phyloP scores from a whole-genome alignment of 306 rosid species.

The Elaeagnus macrophylla region DNA sequence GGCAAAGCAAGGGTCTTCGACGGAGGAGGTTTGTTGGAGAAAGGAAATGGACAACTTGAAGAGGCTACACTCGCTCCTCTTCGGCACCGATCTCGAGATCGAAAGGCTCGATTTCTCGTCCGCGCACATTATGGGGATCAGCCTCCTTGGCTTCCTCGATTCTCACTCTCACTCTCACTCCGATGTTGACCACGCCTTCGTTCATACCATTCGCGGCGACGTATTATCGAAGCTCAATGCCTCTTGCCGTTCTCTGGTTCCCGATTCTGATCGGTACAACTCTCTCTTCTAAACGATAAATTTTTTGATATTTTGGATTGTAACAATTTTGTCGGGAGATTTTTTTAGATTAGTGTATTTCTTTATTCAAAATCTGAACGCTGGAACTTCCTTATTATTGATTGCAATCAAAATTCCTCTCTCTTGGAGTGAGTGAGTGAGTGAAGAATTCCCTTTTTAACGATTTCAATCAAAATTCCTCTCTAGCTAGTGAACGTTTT shows the following conservation, averaged over 20 bases:
- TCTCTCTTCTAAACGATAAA: too few relatives aligned
- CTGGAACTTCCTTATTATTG: too few relatives aligned
- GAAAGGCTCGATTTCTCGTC: conserved; percentile 44
- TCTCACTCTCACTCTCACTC: conserved; percentile 41
- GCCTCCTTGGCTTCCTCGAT: conserved; percentile 82
- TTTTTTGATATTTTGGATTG: too few relatives aligned
- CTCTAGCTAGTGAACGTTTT: background rate
- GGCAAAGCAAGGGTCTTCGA: conserved; percentile 36
- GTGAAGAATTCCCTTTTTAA: background rate
- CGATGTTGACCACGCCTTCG: conserved; percentile 44
- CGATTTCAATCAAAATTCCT: too few relatives aligned
- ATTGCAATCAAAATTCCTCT: too few relatives aligned
- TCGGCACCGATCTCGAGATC: conserved; percentile 57
- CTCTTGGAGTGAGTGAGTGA: background rate
- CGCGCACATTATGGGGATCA: conserved; percentile 55
- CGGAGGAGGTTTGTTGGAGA: conserved; percentile 45
- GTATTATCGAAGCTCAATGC: too few relatives aligned
- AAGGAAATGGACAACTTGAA: conserved; percentile 46
- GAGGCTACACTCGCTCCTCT: conserved; percentile 75
- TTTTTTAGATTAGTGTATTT: too few relatives aligned
- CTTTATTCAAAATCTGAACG: too few relatives aligned
- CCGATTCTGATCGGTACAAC: conserved; percentile 55
- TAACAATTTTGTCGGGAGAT: too few relatives aligned
- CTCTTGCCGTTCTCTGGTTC: too few relatives aligned
- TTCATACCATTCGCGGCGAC: conserved; percentile 55